phyloP scores from a whole-genome alignment of 768 basidiomycete species.

The Termitomyces sp. region DNA sequence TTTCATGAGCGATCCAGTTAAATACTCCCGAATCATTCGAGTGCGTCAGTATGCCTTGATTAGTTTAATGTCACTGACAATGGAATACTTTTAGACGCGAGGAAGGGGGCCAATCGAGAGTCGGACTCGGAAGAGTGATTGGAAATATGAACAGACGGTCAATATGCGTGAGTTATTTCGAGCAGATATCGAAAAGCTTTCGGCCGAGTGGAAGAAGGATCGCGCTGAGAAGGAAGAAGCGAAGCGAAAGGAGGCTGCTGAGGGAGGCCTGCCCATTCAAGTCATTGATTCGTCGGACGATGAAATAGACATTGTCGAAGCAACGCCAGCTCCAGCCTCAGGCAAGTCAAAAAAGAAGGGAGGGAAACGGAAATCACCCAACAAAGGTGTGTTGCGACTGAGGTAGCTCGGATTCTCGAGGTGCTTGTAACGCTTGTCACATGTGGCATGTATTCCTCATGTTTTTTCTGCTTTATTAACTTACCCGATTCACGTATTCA shows the following conservation, averaged over 20 bases:
- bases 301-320: constrained; percentile 41
- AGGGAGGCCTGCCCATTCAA: constrained; percentile 17
- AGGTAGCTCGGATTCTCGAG: not conserved
- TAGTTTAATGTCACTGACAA: not conserved
- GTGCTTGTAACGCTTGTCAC: not conserved
- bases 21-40: constrained; percentile 48
- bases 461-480: not conserved
- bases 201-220: constrained; percentile 49
- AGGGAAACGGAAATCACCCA: constrained; percentile 8
- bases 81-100: constrained; percentile 11
- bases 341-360: constrained; percentile 11
- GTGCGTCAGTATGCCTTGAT: constrained; percentile 21
- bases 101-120: constrained; percentile 27
- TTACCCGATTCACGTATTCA: constrained; percentile 6
- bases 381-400: constrained; percentile 5
- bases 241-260: constrained; percentile 31
- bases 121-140: constrained; percentile 40
- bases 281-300: constrained; percentile 34
- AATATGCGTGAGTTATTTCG: constrained; percentile 44
- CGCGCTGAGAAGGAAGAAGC: constrained; percentile 36
- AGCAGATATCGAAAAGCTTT: constrained; percentile 40
- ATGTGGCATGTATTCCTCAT: not conserved
- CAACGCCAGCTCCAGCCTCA: constrained; percentile 15
- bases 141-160: constrained; percentile 48
- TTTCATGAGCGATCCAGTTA: constrained; percentile 63